Percentiles rank a stretch among this genome's conserved stretches.
These are phyloP conservation scores for Neurospora intermedia DNA, from an alignment of 495 filamentous ascomycete genomes.

Conservation along the genomic window DNA sequence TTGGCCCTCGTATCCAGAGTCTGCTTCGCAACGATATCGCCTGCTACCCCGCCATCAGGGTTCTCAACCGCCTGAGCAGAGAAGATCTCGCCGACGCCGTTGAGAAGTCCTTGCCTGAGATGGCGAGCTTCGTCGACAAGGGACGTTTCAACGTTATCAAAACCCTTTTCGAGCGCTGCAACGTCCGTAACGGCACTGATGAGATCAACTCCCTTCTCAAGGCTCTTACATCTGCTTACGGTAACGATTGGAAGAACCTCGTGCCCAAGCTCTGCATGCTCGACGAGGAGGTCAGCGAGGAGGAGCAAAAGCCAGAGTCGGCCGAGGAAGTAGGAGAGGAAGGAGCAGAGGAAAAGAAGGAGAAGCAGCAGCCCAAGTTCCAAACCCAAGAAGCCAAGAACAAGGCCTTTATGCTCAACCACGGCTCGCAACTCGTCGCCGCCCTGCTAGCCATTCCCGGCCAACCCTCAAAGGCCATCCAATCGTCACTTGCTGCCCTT, in stretches of 20 bases:
- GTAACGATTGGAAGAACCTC: slow-evolving; percentile 41
- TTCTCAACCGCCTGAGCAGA: slow-evolving; percentile 72
- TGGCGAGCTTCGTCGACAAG: slow-evolving; percentile 58
- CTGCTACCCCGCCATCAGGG: slow-evolving; percentile 66
- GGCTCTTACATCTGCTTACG: slow-evolving; percentile 48
- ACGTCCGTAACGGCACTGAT: slow-evolving; percentile 44
- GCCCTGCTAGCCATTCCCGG: slow-evolving; percentile 34
- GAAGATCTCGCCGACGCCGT: slow-evolving; percentile 67
- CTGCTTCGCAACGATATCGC: slow-evolving; percentile 83
- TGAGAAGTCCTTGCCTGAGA: slow-evolving; percentile 54
- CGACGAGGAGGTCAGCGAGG: slow-evolving; percentile 24
- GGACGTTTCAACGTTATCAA: slow-evolving; percentile 68
- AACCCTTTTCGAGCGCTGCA: slow-evolving; percentile 71
- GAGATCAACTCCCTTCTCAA: slow-evolving; percentile 51
- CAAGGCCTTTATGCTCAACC: slow-evolving; percentile 30
- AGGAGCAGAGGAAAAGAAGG: not conserved
- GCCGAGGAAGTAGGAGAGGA: not conserved
- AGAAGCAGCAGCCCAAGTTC: slow-evolving; percentile 13
- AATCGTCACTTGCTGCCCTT: slow-evolving; percentile 30
- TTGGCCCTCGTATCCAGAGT: slow-evolving; percentile 62
- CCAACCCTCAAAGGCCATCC: slow-evolving; percentile 28
- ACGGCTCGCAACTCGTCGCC: slow-evolving; percentile 33
- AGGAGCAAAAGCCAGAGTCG: slow-evolving; percentile 8
- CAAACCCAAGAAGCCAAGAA: slow-evolving; percentile 25
- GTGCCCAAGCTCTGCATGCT: slow-evolving; percentile 49